phyloP scores from a whole-genome alignment of 1,139 yeast species.

The Meyerozyma guilliermondii region DNA sequence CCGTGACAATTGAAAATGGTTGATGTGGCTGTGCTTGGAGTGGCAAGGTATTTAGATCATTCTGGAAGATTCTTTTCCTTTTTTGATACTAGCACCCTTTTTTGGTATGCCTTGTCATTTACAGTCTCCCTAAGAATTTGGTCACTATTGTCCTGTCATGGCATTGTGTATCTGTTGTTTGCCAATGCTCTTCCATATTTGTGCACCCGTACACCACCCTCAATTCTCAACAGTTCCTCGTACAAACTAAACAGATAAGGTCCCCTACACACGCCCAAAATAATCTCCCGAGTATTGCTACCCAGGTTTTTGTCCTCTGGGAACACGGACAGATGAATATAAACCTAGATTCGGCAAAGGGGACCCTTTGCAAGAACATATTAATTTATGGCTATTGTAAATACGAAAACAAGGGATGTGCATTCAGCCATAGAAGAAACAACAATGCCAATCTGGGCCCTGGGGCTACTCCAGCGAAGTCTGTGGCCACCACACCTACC shows the following conservation, averaged over 20 bases:
- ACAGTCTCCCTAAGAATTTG: not conserved
- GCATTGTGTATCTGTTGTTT: not conserved
- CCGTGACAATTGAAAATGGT: no score
- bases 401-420: conserved; percentile 85
- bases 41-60: no score
- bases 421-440: conserved; percentile 59
- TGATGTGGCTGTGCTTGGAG: no score
- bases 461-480: conserved; percentile 3
- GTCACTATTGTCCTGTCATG: not conserved
- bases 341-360: conserved; percentile 56
- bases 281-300: no score
- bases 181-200: not conserved
- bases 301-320: not conserved
- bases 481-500: conserved; percentile 3
- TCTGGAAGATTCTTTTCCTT: no score
- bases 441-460: conserved; percentile 7
- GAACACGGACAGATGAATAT: conserved; percentile 27
- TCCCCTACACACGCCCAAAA: no score
- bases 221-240: no score
- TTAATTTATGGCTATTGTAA: conserved; percentile 87
- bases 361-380: conserved; percentile 80
- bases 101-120: no score
- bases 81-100: no score
- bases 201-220: not conserved
- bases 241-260: no score